Evolutionary conservation across 177 flowering plant species (phyloP).

Genomic region (Tripterygium wilfordii): DNA sequence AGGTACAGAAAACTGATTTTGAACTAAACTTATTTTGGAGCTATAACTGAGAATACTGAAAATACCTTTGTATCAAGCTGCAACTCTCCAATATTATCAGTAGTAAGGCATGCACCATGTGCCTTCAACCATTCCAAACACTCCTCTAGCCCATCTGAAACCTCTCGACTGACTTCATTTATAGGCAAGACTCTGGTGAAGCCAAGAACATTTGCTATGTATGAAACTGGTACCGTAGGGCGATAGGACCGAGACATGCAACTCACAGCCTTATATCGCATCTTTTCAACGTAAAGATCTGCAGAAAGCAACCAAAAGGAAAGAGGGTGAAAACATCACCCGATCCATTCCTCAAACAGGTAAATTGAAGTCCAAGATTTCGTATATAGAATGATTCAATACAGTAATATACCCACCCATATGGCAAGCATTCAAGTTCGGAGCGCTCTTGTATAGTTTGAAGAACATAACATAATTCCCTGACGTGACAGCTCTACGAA

Average conservation of each 20-base stretch:
- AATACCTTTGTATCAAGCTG: slow-evolving; percentile 83
- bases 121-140: slow-evolving; percentile 92
- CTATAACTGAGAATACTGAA: too few relatives aligned
- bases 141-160: slow-evolving; percentile 61
- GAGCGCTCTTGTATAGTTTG: slow-evolving; percentile 84
- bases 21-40: too few relatives aligned
- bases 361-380: too few relatives aligned
- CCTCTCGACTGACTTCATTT: slow-evolving; percentile 45
- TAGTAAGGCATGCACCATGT: slow-evolving; percentile 78
- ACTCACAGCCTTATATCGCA: slow-evolving; percentile 81
- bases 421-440: slow-evolving; percentile 67
- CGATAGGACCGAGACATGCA: slow-evolving; percentile 93
- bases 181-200: slow-evolving; percentile 35
- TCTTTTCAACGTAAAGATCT: slow-evolving; percentile 92
- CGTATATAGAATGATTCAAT: too few relatives aligned
- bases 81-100: slow-evolving; percentile 65
- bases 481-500: slow-evolving; percentile 82
- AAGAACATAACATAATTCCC: slow-evolving; percentile 87
- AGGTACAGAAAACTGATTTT: too few relatives aligned
- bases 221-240: slow-evolving; percentile 75
- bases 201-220: slow-evolving; percentile 73
- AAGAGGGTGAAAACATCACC: too few relatives aligned
- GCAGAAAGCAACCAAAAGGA: slow-evolving; percentile 15
- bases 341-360: too few relatives aligned
- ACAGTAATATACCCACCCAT: slow-evolving; percentile 95